Base-by-base conservation (phyloP, 225 moss, liverwort and hornwort species). In the Anthoceros angustus region DNA sequence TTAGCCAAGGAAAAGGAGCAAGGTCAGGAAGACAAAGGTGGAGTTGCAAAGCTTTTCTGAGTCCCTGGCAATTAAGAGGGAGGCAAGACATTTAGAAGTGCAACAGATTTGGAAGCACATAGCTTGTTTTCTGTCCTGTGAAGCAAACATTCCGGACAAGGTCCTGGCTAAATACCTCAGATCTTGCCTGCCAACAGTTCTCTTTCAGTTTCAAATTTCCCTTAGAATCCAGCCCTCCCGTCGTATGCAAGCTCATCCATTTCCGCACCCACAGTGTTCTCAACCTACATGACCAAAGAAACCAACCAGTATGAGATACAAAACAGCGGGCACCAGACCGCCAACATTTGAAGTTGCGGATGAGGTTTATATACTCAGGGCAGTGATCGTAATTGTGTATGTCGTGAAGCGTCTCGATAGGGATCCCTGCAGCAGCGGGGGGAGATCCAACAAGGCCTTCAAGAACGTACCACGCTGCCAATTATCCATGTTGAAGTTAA, bases 301-400 rank as follows among this genome's bases (percentile, higher is more conserved):
- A 32, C 32, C 32, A 4, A 32, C 32, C 1, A 32, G 2, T 32
- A 32, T 32, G 32, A 32, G 4, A 4, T 4, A 32, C 1, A 32
- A 32, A 32, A 32, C 32, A 32, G 1, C 32, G 32, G 32, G 32
- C 32, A 32, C 2, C 32, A 32, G 32, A 32, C 32, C 2, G 32
- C 4, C 32, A 32, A 1, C 32, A 4, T 4, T 32, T 32, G 32
- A 32, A 32, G 32, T 32, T 32, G 32, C 32, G 32, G 32, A 32
- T 32, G 32, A 32, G 4, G 45, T 11, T 2, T 3, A 48, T n/a
- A 49, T 32, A 68, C 68, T 39, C 48, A 55, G 60, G 68, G 39
- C 61, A 61, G 55, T 49, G 43, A 20, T 68, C 55, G 26, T 68
- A 49, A 25, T 61, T 49, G 55, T 68, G 55, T 25, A 68, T 20